Evolutionary conservation across 2,329 filamentous ascomycete genomes (phyloP), one percentile per base, ranked within the genome.

Genomic region (Ophiostoma ips): DNA sequence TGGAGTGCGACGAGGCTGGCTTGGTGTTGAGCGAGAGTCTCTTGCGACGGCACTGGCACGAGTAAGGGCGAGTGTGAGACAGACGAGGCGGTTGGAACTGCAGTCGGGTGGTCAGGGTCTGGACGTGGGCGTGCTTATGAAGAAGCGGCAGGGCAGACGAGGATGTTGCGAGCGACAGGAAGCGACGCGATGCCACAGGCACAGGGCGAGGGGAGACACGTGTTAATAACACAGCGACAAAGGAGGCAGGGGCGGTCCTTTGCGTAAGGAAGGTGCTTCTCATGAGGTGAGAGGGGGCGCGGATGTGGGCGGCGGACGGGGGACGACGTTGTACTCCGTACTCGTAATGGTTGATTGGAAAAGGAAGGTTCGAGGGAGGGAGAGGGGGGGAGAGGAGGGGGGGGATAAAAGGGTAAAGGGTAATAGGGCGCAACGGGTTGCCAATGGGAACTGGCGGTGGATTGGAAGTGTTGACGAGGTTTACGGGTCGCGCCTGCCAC

Each of bases 171-270:
- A 38, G 30, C 35, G 36, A 36, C 12, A 47, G 49, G 37, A 41
- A 43, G 30, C 37, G 49, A 21, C 36, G 19, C 16, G 44, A 37
- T 43, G 37, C 44, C 44, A 46, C 35, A 11, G n/a, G 44, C 44
- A 46, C 35, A 11, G n/a, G 44, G 5, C 12, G 19, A 15, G 19
- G 19, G 28, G 40, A 15, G 16, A 30, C 40, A 43, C 40, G 40
- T 43, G 31, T 34, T 16, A 34, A 16, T n/a, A 36, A 31, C 35
- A 24, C 21, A 15, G 40, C 24, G 38, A 41, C 50, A 51, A 51
- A 48, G 38, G 50, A 48, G 46, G 50, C 46, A 51, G 50, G 46
- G 19, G 38, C 50, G 33, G 45, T 48, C 50, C 50, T 51, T 45
- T 51, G 50, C 36, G 41, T 33, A 34, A 48, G 28, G 28, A 48